phyloP scores from a whole-genome alignment of 2,329 filamentous ascomycete genomes.

The Plectosphaerella cucumerina region DNA sequence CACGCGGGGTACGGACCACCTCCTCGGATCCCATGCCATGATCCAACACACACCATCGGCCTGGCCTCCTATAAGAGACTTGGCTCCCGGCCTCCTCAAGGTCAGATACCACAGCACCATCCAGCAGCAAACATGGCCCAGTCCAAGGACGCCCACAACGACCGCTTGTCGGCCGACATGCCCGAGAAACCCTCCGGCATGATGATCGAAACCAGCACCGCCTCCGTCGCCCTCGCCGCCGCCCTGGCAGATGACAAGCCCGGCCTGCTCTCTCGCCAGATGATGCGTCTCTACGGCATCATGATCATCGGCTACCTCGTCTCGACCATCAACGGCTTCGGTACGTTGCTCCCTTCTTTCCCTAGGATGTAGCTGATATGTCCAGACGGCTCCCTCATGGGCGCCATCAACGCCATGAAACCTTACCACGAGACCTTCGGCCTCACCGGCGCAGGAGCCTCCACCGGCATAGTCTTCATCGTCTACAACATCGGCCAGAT shows the following conservation, averaged over 20 bases:
- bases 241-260: conserved; percentile 29
- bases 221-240: conserved; percentile 29
- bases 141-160: not conserved
- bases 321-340: conserved; percentile 24
- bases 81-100: not conserved
- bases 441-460: conserved; percentile 36
- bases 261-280: conserved; percentile 24
- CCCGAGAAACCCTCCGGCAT: conserved; percentile 17
- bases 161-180: not conserved
- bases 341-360: conserved; percentile 8
- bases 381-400: conserved; percentile 35
- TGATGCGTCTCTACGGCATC: conserved; percentile 25
- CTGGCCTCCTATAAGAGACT: not conserved
- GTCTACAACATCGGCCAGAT: conserved; percentile 45
- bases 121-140: not conserved
- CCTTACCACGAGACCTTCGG: conserved; percentile 41
- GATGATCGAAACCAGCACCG: conserved; percentile 28
- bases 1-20: not conserved
- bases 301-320: conserved; percentile 20
- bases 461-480: conserved; percentile 39
- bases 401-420: conserved; percentile 39
- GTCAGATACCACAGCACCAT: not conserved
- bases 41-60: not conserved
- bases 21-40: too few relatives aligned
- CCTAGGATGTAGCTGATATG: not conserved